These are phyloP conservation scores for Tardiomyces depauwii DNA, from an alignment of 1,139 yeast genomes.

Conservation along the genomic window DNA sequence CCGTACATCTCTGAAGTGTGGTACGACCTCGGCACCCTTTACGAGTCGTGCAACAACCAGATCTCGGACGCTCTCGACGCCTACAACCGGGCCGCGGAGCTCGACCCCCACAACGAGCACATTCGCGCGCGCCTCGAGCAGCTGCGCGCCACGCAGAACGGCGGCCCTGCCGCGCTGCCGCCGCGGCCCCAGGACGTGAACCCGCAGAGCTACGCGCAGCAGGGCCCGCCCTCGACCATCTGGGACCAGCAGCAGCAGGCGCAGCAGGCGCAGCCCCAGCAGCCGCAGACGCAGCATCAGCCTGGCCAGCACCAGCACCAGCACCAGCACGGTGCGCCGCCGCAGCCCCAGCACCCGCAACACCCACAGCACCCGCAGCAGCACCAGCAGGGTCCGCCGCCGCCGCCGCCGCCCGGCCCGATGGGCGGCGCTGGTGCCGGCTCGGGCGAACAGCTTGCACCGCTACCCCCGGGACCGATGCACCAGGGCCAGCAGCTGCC, in stretches of 20 bases:
- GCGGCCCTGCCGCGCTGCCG: constrained; percentile 42
- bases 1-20: constrained; percentile 96
- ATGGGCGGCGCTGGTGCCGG: constrained; percentile 2
- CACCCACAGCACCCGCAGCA: constrained; percentile 5
- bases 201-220: constrained; percentile 45
- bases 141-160: constrained; percentile 60
- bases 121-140: constrained; percentile 88
- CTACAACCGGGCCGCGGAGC: constrained; percentile 87
- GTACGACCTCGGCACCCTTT: constrained; percentile 94
- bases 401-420: background rate
- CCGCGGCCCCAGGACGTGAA: constrained; percentile 31
- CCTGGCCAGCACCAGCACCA: background rate
- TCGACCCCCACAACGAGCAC: constrained; percentile 91
- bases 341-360: constrained; percentile 1
- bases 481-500: constrained; percentile 6
- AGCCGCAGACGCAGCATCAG: constrained; percentile 5
- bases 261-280: constrained; percentile 9
- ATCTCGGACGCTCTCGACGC: constrained; percentile 93
- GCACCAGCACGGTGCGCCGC: constrained; percentile 1
- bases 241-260: constrained; percentile 7
- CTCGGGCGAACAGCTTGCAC: constrained; percentile 9
- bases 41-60: constrained; percentile 95
- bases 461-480: constrained; percentile 16
- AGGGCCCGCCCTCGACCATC: constrained; percentile 41
- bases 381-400: too few relatives aligned